Percentiles rank a stretch among this genome's conserved stretches.
Evolutionary conservation across 495 filamentous ascomycete genomes (phyloP).

Genomic region (Annulohypoxylon moriforme): DNA sequence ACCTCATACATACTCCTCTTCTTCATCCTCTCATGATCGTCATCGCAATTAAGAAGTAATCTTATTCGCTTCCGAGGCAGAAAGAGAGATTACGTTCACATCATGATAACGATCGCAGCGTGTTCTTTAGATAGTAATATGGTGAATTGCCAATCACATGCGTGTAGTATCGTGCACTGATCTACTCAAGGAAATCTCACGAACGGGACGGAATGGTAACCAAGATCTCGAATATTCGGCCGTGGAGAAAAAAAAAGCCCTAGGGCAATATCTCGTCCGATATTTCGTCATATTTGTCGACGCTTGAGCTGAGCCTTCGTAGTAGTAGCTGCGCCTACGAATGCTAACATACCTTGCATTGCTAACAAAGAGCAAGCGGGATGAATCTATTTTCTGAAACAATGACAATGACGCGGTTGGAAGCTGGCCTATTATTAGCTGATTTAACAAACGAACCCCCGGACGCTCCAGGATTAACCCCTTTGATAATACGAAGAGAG

Average conservation of each 20-base stretch:
- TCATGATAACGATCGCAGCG: not conserved
- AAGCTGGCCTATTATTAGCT: constrained; percentile 8
- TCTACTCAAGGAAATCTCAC: constrained; percentile 14
- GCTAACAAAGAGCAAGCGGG: constrained; percentile 20
- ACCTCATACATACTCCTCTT: not conserved
- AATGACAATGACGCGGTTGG: constrained; percentile 16
- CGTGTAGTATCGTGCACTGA: not conserved
- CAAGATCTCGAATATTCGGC: constrained; percentile 20
- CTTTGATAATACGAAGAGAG: constrained; percentile 4
- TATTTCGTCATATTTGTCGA: constrained; percentile 19
- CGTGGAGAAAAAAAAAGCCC: constrained; percentile 25
- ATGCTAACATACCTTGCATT: too few species aligned
- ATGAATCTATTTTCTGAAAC: constrained; percentile 31
- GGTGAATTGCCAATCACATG: constrained; percentile 9
- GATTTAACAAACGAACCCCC: not conserved
- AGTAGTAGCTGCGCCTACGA: not conserved
- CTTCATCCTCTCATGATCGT: constrained; percentile 13
- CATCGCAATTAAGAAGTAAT: not conserved
- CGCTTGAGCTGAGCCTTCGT: not conserved
- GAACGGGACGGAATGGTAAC: constrained; percentile 24
- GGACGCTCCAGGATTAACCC: not conserved
- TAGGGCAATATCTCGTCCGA: constrained; percentile 13
- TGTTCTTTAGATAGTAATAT: not conserved
- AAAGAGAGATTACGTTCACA: not conserved
- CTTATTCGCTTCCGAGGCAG: not conserved